Evolutionary conservation across 768 basidiomycete species (phyloP), one percentile per base, ranked within the genome.

Genomic region (Naganishia antarctica): DNA sequence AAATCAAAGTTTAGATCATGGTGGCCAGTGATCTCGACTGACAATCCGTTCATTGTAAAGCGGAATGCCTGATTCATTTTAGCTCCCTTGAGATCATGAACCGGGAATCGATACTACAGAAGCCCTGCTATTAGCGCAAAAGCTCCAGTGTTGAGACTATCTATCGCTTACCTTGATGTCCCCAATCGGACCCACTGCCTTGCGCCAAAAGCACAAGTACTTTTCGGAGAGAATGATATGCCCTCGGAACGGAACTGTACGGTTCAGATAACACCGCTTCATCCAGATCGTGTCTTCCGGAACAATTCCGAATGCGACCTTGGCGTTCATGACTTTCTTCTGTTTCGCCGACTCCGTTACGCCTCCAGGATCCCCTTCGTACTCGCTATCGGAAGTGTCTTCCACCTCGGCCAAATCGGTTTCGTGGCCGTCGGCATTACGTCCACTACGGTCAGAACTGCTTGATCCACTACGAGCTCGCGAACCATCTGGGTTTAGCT

Each of bases 1-100:
- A 86, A 86, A 25, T 82, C 78, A 65, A 86, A 81, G n/a, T 74
- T 75, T 26, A 84, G 68, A 58, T 82, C 79, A 2, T 74, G 63
- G 49, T 81, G 80, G n/a, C 81, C 82, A 31, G 80, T 78, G 11
- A 84, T 75, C 50, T 80, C 75, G 12, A 86, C 68, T 6, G 77
- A 69, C 51, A 85, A 68, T 6, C 82, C 83, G 64, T 67, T 66
- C 59, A 69, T 67, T 18, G 67, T 63, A 16, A 72, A 69, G n/a
- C 71, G 63, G 6, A 64, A 60, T n/a, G 64, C 60, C n/a, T 70
- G 70, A 50, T 80, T 78, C 1, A 76, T 68, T 48, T 76, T 78
- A 15, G 81, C 80, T 37, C 73, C 68, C 60, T 80, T 80, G 65
- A 85, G 64, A 34, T 75, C 77, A 4, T 76, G 70, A 26, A 80